phyloP scores from a whole-genome alignment of 2,329 filamentous ascomycete genomes.

The Aaosphaeria pasadenensis region DNA sequence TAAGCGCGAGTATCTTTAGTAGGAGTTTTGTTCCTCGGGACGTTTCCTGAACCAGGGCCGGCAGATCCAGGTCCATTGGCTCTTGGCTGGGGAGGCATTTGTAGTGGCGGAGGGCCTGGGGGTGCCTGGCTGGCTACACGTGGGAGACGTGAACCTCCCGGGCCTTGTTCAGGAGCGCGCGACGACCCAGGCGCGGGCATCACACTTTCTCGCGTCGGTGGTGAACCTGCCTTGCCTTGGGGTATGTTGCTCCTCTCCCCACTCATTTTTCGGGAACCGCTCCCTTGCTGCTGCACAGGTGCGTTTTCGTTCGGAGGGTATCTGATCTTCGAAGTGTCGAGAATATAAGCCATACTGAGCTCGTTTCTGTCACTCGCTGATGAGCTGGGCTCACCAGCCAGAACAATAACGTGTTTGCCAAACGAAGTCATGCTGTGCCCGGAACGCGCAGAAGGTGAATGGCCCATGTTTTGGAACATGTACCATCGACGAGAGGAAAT shows the following conservation, averaged over 20 bases:
- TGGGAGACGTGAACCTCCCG: constrained; percentile 56
- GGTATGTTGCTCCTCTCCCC: constrained; percentile 44
- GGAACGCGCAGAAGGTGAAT: constrained; percentile 86
- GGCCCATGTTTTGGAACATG: constrained; percentile 99
- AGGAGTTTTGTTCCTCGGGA: constrained; percentile 49
- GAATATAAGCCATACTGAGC: constrained; percentile 81
- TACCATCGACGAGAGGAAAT: constrained; percentile 90
- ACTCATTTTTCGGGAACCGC: constrained; percentile 43
- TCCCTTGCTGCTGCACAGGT: constrained; percentile 24
- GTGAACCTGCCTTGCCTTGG: constrained; percentile 31
- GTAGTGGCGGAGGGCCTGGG: constrained; percentile 62
- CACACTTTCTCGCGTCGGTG: constrained; percentile 44
- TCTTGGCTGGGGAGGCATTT: constrained; percentile 59
- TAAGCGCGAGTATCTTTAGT: constrained; percentile 48
- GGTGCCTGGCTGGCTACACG: constrained; percentile 59
- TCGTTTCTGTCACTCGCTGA: constrained; percentile 78
- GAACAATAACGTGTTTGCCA: constrained; percentile 85
- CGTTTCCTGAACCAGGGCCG: constrained; percentile 2
- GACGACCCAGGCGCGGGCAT: constrained; percentile 25
- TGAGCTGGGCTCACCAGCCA: constrained; percentile 92
- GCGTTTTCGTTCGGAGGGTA: constrained; percentile 74
- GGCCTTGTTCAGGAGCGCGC: constrained; percentile 36
- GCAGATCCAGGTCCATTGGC: constrained; percentile 37
- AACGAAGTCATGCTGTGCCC: constrained; percentile 98
- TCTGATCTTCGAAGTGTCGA: constrained; percentile 94